Conservation (phyloP, 306 rosid species). For the Dryas drummondii region DNA sequence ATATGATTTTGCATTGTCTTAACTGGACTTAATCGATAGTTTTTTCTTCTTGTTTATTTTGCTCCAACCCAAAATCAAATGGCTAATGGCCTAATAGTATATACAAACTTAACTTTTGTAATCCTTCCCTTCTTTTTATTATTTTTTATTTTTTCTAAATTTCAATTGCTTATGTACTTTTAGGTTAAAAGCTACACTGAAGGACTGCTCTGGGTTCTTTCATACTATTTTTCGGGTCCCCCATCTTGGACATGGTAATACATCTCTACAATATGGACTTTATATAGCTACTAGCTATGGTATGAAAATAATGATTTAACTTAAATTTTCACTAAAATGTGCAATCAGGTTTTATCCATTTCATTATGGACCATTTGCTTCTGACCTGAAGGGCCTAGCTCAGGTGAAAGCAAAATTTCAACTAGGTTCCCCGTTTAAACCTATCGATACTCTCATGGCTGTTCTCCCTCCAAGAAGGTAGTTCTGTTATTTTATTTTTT, state of each 20-base stretch:
- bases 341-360: constrained; percentile 53
- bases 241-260: constrained; percentile 68
- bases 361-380: constrained; percentile 56
- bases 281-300: neutral
- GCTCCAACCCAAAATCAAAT: too few relatives aligned
- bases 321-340: too few relatives aligned
- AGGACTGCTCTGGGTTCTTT: constrained; percentile 53
- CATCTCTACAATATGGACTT: neutral
- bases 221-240: constrained; percentile 52
- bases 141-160: neutral
- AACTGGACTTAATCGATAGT: neutral
- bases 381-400: constrained; percentile 50
- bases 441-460: constrained; percentile 55
- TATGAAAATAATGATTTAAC: neutral
- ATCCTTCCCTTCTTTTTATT: too few relatives aligned
- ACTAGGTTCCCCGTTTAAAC: constrained; percentile 51
- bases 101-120: neutral
- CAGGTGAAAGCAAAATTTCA: constrained; percentile 38
- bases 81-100: too few relatives aligned
- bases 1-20: neutral
- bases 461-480: constrained; percentile 56
- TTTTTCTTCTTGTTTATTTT: neutral
- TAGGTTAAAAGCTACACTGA: constrained; percentile 58
- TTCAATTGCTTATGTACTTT: neutral
- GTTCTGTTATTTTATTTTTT: neutral